A percentile compares a stretch with the other conserved stretches of the same genome.
phyloP scores from a whole-genome alignment of 2,329 filamentous ascomycete genomes.

The Shiraia sp. region DNA sequence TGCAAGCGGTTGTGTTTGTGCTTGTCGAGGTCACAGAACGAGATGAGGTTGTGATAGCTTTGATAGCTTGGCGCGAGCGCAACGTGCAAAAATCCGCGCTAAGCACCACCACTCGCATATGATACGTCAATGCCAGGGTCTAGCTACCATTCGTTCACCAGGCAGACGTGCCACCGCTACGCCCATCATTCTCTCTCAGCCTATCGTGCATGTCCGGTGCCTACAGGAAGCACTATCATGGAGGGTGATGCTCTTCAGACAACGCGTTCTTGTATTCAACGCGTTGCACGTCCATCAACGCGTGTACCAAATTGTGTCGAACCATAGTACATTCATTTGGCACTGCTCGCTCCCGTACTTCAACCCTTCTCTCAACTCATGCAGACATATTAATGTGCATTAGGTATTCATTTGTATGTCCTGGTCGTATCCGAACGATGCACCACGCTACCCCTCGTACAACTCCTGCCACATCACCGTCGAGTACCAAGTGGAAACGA shows the following conservation, averaged over 20 bases:
- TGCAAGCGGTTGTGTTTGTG: constrained; percentile 8
- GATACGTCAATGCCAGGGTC: constrained; percentile 9
- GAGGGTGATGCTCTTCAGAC: constrained; percentile 40
- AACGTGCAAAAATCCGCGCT: constrained; percentile 16
- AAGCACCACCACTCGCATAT: constrained; percentile 9
- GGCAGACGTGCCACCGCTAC: constrained; percentile 20
- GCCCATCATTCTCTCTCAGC: constrained; percentile 4
- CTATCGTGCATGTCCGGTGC: constrained; percentile 25
- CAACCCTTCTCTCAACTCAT: too few species aligned
- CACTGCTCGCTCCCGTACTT: too few species aligned
- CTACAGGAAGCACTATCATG: constrained; percentile 40
- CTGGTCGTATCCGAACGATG: constrained; percentile 3
- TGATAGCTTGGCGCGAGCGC: constrained; percentile 23
- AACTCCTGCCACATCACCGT: constrained; percentile 3
- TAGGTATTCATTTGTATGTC: background rate
- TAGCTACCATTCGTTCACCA: constrained; percentile 16
- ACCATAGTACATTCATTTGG: constrained; percentile 2
- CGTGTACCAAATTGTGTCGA: constrained; percentile 17
- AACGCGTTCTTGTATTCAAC: constrained; percentile 31
- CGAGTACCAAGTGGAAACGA: constrained; percentile 22
- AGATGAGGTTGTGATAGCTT: constrained; percentile 15
- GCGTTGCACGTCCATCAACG: constrained; percentile 22
- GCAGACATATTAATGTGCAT: too few species aligned
- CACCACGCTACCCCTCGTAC: constrained; percentile 8
- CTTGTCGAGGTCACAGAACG: background rate